Base-by-base conservation (phyloP, 805 yeast species). In the Saccharomyces mikatae region DNA sequence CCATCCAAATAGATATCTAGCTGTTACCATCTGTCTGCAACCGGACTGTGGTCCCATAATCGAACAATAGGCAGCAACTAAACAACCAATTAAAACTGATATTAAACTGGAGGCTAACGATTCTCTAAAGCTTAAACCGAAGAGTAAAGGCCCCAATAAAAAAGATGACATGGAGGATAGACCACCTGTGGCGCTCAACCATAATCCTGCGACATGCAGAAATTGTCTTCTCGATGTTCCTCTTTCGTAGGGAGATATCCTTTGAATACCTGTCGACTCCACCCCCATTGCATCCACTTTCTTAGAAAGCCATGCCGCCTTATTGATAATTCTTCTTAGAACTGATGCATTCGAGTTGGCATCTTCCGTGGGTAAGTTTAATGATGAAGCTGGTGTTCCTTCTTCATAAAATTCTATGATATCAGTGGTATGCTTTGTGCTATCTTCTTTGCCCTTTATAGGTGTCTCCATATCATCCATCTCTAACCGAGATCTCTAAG, bases 41-140 rank as follows among this genome's bases (percentile, higher is more conserved):
- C 97, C 97, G 0, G 96, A 87, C 55, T 89, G 76, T 1, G 97
- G 96, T 2, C 97, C 97, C 89, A 89, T 83, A 4, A 83, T 78
- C 4, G 95, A 78, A 66, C 94, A 87, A 65, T 87, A 88, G 0
- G 89, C 94, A 2, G 96, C 96, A 28, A 88, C 73, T 6, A 78
- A 67, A 64, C 94, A 84, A 0, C 97, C 97, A 2, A 86, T 61
- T 30, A 81, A 67, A 55, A 80, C 79, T 0, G 89, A 89, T 4
- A 82, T 60, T 21, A 86, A 58, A 1, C 95, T 95, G 21, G 82
- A 73, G 3, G 81, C 70, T 57, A 87, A 63, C 0, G 87, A 73
- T 61, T 87, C 85, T 54, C 72, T 79, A 61, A 87, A 83, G 13
- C 89, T 87, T 26, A 89, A 72, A 2, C 80, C 86, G 64, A 80